These are phyloP conservation scores for Pinus tabuliformis DNA, from an alignment of 75 land plant genomes.

Conservation along the genomic window DNA sequence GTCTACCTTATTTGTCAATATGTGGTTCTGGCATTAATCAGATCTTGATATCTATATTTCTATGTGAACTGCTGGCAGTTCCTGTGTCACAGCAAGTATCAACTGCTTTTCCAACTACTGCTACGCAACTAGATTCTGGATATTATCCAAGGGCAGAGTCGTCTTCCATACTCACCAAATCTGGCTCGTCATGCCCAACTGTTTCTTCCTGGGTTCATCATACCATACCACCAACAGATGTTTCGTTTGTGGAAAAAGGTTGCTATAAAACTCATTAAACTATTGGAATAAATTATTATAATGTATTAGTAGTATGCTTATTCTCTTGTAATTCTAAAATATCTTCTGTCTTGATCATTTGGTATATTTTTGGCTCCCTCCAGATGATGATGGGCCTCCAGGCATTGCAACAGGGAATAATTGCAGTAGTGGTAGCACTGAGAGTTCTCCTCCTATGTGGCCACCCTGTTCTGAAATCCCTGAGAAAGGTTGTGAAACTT, in stretches of 20 bases:
- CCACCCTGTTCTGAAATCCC: slow-evolving; percentile 18
- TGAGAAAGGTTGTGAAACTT: slow-evolving; percentile 32
- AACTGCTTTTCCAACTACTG: slow-evolving; percentile 22
- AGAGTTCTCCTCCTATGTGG: slow-evolving; percentile 38
- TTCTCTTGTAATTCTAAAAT: background rate
- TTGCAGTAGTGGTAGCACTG: slow-evolving; percentile 32
- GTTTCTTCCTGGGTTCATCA: slow-evolving; percentile 40
- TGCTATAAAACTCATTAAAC: background rate
- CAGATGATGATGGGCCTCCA: slow-evolving; percentile 21
- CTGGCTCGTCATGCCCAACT: slow-evolving; percentile 23
- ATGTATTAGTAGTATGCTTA: background rate
- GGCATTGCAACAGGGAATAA: slow-evolving; percentile 19
- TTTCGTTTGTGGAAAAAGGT: slow-evolving; percentile 33
- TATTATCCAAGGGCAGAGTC: slow-evolving; percentile 32
- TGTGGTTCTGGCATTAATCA: background rate
- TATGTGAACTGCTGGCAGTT: slow-evolving; percentile 21
- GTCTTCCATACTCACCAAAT: slow-evolving; percentile 31
- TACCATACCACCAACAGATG: slow-evolving; percentile 15
- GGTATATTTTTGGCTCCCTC: background rate
- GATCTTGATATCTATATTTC: slow-evolving; percentile 5
- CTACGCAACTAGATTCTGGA: slow-evolving; percentile 28
- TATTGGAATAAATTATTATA: background rate
- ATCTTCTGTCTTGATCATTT: background rate
- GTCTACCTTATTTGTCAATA: background rate
- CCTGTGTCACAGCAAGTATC: slow-evolving; percentile 19